Percentiles rank a stretch among this genome's conserved stretches.
These are phyloP conservation scores for Suzukiozyma palmioleophila DNA, from an alignment of 1,139 yeast species.

Conservation along the genomic window DNA sequence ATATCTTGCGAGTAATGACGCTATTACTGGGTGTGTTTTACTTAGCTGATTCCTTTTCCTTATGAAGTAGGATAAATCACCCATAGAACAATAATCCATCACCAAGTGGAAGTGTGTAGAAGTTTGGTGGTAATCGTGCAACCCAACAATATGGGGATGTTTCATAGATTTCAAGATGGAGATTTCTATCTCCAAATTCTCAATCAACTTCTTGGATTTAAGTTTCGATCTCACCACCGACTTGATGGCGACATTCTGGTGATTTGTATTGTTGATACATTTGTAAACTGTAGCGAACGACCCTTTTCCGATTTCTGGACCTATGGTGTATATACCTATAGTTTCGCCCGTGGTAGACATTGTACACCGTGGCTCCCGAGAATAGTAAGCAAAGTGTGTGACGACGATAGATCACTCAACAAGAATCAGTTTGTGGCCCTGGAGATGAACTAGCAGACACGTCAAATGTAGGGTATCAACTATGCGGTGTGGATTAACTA, in stretches of 20 bases:
- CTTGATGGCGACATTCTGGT: conserved; percentile 76
- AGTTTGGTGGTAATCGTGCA: conserved; percentile 79
- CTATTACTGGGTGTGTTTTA: conserved; percentile 74
- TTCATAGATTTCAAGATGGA: conserved; percentile 77
- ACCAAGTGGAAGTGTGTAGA: conserved; percentile 77
- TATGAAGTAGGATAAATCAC: conserved; percentile 86
- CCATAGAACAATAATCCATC: conserved; percentile 97
- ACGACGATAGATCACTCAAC: no score
- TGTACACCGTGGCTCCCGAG: not conserved
- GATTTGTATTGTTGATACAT: conserved; percentile 39
- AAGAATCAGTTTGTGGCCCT: no score
- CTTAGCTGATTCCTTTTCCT: conserved; percentile 69
- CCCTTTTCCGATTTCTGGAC: conserved; percentile 49
- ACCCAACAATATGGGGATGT: conserved; percentile 89
- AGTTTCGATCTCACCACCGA: conserved; percentile 80
- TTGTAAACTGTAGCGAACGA: conserved; percentile 49
- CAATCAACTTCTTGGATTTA: conserved; percentile 79
- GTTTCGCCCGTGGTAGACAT: conserved; percentile 2
- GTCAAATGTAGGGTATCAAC: no score
- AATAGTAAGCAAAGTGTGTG: no score
- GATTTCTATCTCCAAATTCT: conserved; percentile 88
- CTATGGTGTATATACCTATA: conserved; percentile 34
- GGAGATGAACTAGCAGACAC: no score
- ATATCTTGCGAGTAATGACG: conserved; percentile 69
- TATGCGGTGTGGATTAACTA: no score